Conservation (phyloP, 176 grass and related monocot species). For the Alopecurus myosuroides region DNA sequence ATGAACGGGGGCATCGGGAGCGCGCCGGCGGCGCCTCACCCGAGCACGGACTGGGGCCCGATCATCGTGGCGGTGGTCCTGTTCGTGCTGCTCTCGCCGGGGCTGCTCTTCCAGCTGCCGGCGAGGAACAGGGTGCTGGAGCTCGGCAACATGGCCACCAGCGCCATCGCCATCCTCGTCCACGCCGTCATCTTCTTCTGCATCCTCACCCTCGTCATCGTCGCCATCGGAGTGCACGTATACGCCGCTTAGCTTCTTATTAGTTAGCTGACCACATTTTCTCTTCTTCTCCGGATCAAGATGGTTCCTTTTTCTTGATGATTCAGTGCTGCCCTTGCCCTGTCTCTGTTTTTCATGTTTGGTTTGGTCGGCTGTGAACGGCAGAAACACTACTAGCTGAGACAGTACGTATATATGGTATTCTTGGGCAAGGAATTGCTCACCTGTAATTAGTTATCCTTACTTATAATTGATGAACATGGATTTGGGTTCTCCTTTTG, state of each 20-base stretch:
- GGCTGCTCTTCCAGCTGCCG: conserved; percentile 78
- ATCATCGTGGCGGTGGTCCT: conserved; percentile 87
- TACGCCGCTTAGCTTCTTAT: conserved; percentile 45
- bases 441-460: not conserved
- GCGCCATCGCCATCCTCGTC: conserved; percentile 74
- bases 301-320: not conserved
- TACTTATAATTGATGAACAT: not conserved
- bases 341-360: not conserved
- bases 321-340: not conserved
- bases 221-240: conserved; percentile 72
- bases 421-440: not conserved
- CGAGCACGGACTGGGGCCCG: conserved; percentile 74
- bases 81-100: conserved; percentile 75
- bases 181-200: conserved; percentile 87
- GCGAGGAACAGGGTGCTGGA: conserved; percentile 60
- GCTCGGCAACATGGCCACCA: conserved; percentile 87
- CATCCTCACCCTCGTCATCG: conserved; percentile 69
- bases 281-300: not conserved
- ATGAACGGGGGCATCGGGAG: conserved; percentile 7
- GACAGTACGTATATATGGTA: not conserved
- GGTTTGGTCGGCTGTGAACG: not conserved
- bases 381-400: not conserved
- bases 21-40: not conserved
- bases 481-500: not conserved
- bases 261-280: no score